Evolutionary conservation across 768 basidiomycete genomes (phyloP), one percentile per base, ranked within the genome.

Genomic region (Psilocybe subaeruginosa): DNA sequence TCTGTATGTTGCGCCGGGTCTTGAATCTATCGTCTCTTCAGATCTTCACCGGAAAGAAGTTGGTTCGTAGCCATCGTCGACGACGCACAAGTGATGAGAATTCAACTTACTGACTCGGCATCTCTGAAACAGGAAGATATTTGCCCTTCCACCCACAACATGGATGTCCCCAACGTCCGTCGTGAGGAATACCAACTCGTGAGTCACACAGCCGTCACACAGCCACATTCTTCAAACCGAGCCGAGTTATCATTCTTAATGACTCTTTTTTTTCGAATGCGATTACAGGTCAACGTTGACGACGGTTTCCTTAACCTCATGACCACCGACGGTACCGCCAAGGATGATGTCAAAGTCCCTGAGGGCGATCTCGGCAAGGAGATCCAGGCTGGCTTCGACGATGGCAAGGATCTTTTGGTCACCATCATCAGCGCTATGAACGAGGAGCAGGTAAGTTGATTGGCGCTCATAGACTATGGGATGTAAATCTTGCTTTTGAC

Each of bases 31-130:
- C 35, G 41, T 62, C 45, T 61, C 51, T 54, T 19, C 57, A 97
- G 97, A 99, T 99, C 80, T 99, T 99, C 86, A 99, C 97, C 65
- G 87, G 87, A 70, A 97, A 97, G 86, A 99, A 99, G 84, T 71
- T 95, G 78, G 96, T 90, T 70, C 77, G 89, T 82, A 67, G 68
- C 63, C 64, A 65, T 46, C 14, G 65, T 31, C 31, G 47, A 11
- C 45, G 47, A 11, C 45, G 47, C 60, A 35, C 55, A 45, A 9
- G 33, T 12, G 14, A 39, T 19, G 33, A 29, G 37, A 30, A 16
- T 3, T 46, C 19, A 8, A 43, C 14, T 45, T 60, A 47, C 46
- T 63, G 9, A 45, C 52, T 23, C 37, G 29, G 50, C 37, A 51
- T 55, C 50, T 35, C 8, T 27, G 46, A 39, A 64, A 78, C 74